phyloP scores from a whole-genome alignment of 768 basidiomycete genomes.

The Crucibulum laeve region DNA sequence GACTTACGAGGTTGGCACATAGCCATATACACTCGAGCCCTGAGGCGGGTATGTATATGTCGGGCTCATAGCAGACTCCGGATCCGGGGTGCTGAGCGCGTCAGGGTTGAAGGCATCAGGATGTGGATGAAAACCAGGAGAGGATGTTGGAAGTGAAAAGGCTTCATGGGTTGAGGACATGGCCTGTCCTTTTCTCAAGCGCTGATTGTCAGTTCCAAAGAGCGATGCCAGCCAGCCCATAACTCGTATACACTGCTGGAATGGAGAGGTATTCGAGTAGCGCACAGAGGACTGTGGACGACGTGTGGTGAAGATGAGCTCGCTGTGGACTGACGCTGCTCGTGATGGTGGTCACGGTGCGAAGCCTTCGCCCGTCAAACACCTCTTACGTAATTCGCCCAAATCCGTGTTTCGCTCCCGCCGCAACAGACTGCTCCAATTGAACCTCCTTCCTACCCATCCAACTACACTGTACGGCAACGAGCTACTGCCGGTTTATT shows the following conservation, averaged over 20 bases:
- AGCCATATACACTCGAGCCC: slow-evolving; percentile 52
- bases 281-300: background rate
- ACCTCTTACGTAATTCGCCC: too few relatives aligned
- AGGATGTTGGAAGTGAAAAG: slow-evolving; percentile 78
- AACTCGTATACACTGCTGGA: too few relatives aligned
- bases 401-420: too few relatives aligned
- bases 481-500: too few relatives aligned
- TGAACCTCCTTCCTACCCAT: too few relatives aligned
- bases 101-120: slow-evolving; percentile 60
- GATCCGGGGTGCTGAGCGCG: slow-evolving; percentile 43
- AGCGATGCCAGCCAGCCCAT: slow-evolving; percentile 77
- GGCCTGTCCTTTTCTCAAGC: slow-evolving; percentile 55
- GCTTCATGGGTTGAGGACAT: slow-evolving; percentile 83
- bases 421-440: too few relatives aligned
- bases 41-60: slow-evolving; percentile 80
- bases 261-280: background rate
- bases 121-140: slow-evolving; percentile 50
- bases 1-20: slow-evolving; percentile 56
- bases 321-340: too few relatives aligned
- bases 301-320: too few relatives aligned
- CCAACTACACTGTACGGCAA: too few relatives aligned
- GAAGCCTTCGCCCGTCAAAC: too few relatives aligned
- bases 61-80: slow-evolving; percentile 39
- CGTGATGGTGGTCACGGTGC: too few relatives aligned
- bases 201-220: slow-evolving; percentile 51